Base-by-base conservation (phyloP, 2,329 filamentous ascomycete species). In the Emericellopsis atlantica region DNA sequence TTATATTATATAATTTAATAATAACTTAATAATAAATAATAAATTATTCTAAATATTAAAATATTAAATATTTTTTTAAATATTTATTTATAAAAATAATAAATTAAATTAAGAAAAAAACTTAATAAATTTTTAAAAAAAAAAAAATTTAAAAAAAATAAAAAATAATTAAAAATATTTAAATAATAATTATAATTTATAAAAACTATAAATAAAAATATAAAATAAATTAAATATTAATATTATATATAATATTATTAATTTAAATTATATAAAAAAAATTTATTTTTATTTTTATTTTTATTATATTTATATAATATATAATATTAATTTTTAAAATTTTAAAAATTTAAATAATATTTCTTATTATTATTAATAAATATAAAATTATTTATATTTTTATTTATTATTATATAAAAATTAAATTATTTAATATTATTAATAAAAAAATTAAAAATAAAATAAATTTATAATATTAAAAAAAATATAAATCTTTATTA, bases 131-230 rank as follows among this genome's bases (percentile, higher is more conserved):
- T n/a, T n/a, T n/a, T n/a, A n/a, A n/a, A n/a, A n/a, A n/a, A n/a
- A n/a, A n/a, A n/a, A n/a, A n/a, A n/a, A n/a, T n/a, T n/a, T n/a
- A n/a, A n/a, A n/a, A n/a, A n/a, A n/a, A n/a, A n/a, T n/a, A n/a
- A n/a, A n/a, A n/a, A n/a, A n/a, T n/a, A n/a, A n/a, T n/a, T n/a
- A n/a, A n/a, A n/a, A n/a, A n/a, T n/a, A n/a, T n/a, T n/a, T n/a
- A n/a, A n/a, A n/a, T n/a, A 39, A 26, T 29, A 39, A 39, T 9
- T 21, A 37, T 26, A 39, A 24, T 8, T 39, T 39, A 39, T 39
- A 39, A 15, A 39, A 7, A 16, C 21, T 37, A 6, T 37, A 5
- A 37, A 6, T n/a, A 37, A 26, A 15, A 26, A 9, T 32, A 8
- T 39, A 6, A 29, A 23, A 38, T 24, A 38, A 14, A 37, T 21